Base-by-base conservation (phyloP, 352 stramenopile species). In the Sclerospora graminicola region DNA sequence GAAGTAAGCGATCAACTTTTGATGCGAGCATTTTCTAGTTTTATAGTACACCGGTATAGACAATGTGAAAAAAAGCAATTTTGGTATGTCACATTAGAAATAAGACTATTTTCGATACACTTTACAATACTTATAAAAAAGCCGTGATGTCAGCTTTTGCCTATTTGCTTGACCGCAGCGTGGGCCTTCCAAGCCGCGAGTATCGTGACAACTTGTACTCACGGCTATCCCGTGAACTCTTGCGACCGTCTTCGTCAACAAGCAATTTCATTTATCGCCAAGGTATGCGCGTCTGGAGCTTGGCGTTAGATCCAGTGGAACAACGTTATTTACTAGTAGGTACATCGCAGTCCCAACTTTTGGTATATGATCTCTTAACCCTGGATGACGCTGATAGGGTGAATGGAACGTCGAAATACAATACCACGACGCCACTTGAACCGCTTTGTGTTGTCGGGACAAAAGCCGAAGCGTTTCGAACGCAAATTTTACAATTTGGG, bases 261-360 rank as follows among this genome's bases (percentile, higher is more conserved):
- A 54, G 45, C 28, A 79, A 82, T 49, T 84, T 78, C 36, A 78
- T 89, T 34, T 85, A 82, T 53, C 52, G 66, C 7, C 61, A 45
- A 14, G 61, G 59, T 7, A 74, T 83, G 64, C 66, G 66, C 27
- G 61, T 81, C 15, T 86, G 77, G 73, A 63, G 56, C 49, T 65
- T 82, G 51, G 60, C 57, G 16, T 18, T 89, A 18, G 77, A 89
- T 29, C 63, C 73, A 0, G 43, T 76, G 20, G 69, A 84, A 28
- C 55, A 83, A 11, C 66, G 67, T 0, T 86, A 51, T 34, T 40
- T 89, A 14, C 51, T 89, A 23, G 67, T 81, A 20, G 73, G 73
- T 14, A 76, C 77, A 2, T 61, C 68, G 2, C 66, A 69, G 38
- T 85, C 68, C 18, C 45, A 71, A 19, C 44, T 89, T 42, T 57